phyloP scores from a whole-genome alignment of 2,329 filamentous ascomycete species.

The Pestalotiopsis sp. region DNA sequence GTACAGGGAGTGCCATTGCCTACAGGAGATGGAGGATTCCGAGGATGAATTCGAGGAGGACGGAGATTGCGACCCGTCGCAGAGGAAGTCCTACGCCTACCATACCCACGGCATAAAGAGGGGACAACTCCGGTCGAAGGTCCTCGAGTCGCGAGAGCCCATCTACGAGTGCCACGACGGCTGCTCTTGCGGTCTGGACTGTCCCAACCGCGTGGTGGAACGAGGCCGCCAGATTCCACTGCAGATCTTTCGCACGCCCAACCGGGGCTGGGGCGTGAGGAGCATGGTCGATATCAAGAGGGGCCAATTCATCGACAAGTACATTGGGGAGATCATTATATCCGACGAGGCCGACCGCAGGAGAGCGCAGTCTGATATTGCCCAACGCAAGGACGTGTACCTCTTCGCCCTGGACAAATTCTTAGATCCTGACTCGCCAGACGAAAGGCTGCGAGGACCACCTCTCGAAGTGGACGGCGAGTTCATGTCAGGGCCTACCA shows the following conservation, averaged over 20 bases:
- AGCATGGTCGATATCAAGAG: constrained; percentile 63
- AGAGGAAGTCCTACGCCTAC: constrained; percentile 60
- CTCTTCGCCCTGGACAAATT: constrained; percentile 85
- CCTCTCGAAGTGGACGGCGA: constrained; percentile 69
- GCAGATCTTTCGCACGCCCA: constrained; percentile 72
- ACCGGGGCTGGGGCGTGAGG: constrained; percentile 76
- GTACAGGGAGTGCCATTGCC: constrained; percentile 66
- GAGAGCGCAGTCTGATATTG: constrained; percentile 54
- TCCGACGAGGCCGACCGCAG: constrained; percentile 64
- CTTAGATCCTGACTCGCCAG: constrained; percentile 54
- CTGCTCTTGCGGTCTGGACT: constrained; percentile 64
- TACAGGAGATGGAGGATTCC: constrained; percentile 48
- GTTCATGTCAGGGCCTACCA: constrained; percentile 73
- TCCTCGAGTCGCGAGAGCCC: constrained; percentile 55
- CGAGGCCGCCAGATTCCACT: constrained; percentile 69
- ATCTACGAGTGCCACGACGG: constrained; percentile 80
- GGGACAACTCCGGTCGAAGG: constrained; percentile 51
- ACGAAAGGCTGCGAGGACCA: constrained; percentile 54
- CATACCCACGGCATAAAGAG: constrained; percentile 52
- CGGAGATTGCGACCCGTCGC: constrained; percentile 43
- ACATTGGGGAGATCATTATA: constrained; percentile 72
- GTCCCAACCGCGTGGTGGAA: constrained; percentile 76
- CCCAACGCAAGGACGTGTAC: constrained; percentile 72
- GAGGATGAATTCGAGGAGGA: constrained; percentile 48
- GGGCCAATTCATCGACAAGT: constrained; percentile 80